A percentile compares a stretch with the other conserved stretches of the same genome.
Conservation (phyloP, 371 early-diverging fungal genomes). For the Apophysomyces variabilis region DNA sequence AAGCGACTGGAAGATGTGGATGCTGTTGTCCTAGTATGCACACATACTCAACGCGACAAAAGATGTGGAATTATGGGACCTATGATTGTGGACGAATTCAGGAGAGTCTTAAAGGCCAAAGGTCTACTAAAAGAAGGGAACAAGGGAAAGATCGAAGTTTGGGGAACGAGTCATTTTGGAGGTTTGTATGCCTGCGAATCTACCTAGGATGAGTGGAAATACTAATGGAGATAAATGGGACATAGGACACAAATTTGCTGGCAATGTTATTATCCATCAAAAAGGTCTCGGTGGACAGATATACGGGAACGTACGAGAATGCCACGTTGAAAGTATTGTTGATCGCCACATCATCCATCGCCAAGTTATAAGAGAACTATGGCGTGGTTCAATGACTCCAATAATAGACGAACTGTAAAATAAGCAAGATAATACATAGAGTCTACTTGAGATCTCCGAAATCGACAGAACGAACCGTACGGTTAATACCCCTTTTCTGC, state of each 20-base stretch:
- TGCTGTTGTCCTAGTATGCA: slow-evolving; percentile 49
- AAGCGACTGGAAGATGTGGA: slow-evolving; percentile 21
- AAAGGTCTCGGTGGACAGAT: slow-evolving; percentile 49
- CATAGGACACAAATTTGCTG: slow-evolving; percentile 56
- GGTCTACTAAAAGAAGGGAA: slow-evolving; percentile 20
- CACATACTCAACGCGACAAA: slow-evolving; percentile 47
- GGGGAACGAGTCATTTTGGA: slow-evolving; percentile 56
- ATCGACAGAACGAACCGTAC: too few relatives aligned
- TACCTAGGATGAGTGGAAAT: too few relatives aligned
- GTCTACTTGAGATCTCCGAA: too few relatives aligned
- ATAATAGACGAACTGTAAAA: background rate
- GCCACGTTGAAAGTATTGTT: slow-evolving; percentile 45
- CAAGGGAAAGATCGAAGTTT: slow-evolving; percentile 38
- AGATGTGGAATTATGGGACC: slow-evolving; percentile 53
- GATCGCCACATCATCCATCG: slow-evolving; percentile 50
- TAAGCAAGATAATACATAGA: background rate
- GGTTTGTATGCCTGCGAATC: slow-evolving; percentile 22
- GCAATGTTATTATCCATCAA: slow-evolving; percentile 54
- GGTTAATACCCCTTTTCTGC: too few relatives aligned
- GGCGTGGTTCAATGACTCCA: slow-evolving; percentile 51
- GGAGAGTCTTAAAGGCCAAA: slow-evolving; percentile 27
- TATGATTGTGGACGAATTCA: slow-evolving; percentile 44
- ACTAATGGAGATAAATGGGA: background rate
- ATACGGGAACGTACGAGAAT: slow-evolving; percentile 56
- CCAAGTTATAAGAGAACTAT: slow-evolving; percentile 48